A percentile compares a stretch with the other conserved stretches of the same genome.
Evolutionary conservation across 495 filamentous ascomycete species (phyloP).

Genomic region (Neurospora sp.): DNA sequence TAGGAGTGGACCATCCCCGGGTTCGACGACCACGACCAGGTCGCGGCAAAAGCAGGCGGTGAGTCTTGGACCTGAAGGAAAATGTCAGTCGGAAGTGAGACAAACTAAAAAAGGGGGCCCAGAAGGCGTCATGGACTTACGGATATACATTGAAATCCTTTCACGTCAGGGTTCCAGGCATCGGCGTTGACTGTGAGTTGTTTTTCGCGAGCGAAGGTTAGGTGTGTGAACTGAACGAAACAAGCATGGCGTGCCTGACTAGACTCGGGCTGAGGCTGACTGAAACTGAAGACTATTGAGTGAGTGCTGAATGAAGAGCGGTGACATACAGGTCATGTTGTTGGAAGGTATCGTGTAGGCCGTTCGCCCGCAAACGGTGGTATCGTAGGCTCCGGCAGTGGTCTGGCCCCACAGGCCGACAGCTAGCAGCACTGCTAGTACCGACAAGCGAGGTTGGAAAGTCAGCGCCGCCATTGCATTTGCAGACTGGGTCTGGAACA

Average conservation of each 20-base stretch:
- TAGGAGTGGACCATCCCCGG: conserved; percentile 19
- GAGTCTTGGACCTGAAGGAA: conserved; percentile 15
- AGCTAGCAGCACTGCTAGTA: background rate
- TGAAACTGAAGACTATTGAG: background rate
- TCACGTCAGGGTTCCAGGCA: conserved; percentile 19
- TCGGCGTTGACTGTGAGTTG: conserved; percentile 13
- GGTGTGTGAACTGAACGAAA: background rate
- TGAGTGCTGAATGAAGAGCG: background rate
- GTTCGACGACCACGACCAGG: conserved; percentile 16
- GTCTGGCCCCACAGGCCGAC: conserved; percentile 8
- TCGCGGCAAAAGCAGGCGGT: conserved; percentile 21
- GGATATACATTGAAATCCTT: conserved; percentile 19
- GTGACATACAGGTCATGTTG: conserved; percentile 15
- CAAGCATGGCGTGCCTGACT: background rate
- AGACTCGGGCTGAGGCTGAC: background rate
- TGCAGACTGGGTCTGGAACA: background rate
- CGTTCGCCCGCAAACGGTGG: conserved; percentile 13
- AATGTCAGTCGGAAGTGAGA: background rate
- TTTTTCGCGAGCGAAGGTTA: background rate
- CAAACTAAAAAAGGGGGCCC: background rate
- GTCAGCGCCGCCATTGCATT: background rate
- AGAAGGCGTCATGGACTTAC: conserved; percentile 9
- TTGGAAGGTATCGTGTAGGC: conserved; percentile 14
- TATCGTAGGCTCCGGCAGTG: conserved; percentile 10
- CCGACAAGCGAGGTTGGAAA: background rate